Evolutionary conservation across 2,329 filamentous ascomycete genomes (phyloP).

Genomic region (Aspergillus candidus): DNA sequence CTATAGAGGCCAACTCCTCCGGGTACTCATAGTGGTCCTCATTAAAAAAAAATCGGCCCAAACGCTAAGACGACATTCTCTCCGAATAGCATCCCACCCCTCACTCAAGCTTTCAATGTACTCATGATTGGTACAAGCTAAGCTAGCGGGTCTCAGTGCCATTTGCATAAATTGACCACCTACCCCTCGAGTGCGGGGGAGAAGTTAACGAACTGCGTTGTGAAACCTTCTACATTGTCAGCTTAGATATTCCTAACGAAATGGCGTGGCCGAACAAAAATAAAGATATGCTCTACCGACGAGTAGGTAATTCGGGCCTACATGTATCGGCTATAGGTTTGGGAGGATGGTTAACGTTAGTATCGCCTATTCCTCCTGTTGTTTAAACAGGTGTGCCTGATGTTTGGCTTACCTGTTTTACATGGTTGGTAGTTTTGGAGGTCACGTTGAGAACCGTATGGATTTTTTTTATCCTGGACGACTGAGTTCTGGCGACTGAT

Average conservation of each 20-base stretch:
- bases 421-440: conserved; percentile 46
- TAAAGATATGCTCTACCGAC: conserved; percentile 61
- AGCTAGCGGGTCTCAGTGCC: background rate
- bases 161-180: conserved; percentile 3
- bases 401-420: background rate
- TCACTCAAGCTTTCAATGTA: background rate
- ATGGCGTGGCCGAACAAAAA: conserved; percentile 23
- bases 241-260: background rate
- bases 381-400: background rate
- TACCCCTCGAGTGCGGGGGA: no score
- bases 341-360: conserved; percentile 41
- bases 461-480: background rate
- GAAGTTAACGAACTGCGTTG: no score
- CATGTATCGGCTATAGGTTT: conserved; percentile 68
- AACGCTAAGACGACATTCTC: no score
- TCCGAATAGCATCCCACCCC: conserved; percentile 7
- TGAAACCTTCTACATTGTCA: no score
- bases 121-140: conserved; percentile 2
- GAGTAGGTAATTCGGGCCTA: conserved; percentile 64
- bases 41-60: no score
- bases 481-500: background rate
- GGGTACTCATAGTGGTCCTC: no score
- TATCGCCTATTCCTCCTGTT: background rate
- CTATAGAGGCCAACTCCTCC: no score
- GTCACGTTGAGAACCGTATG: conserved; percentile 61